Percentiles rank a stretch among this genome's conserved stretches.
Conservation (phyloP, 2,329 filamentous ascomycete genomes). For the Cladorrhinum sp. region DNA sequence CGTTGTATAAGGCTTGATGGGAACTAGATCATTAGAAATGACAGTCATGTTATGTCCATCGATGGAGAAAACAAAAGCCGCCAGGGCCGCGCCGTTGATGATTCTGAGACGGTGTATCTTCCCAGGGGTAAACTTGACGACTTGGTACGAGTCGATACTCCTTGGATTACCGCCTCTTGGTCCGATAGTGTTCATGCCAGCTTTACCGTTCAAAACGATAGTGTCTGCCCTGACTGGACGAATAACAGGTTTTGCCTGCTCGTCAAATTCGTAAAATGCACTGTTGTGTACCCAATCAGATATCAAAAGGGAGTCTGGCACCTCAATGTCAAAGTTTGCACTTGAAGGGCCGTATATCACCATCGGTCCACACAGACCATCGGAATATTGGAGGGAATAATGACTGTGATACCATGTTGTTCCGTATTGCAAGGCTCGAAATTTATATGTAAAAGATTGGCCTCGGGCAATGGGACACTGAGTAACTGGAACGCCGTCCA, state of each 20-base stretch:
- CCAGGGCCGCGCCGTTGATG: constrained; percentile 21
- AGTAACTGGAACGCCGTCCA: constrained; percentile 35
- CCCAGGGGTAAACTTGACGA: constrained; percentile 33
- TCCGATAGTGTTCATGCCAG: constrained; percentile 1
- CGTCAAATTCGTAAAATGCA: constrained; percentile 21
- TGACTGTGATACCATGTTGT: constrained; percentile 40
- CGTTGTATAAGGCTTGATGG: constrained; percentile 43
- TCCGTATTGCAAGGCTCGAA: constrained; percentile 36
- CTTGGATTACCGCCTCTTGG: background rate
- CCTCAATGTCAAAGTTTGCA: constrained; percentile 46
- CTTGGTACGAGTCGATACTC: constrained; percentile 9
- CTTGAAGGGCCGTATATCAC: constrained; percentile 45
- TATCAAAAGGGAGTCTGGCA: constrained; percentile 40
- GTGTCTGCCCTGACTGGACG: constrained; percentile 27
- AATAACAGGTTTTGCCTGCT: constrained; percentile 15
- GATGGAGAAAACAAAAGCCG: constrained; percentile 32
- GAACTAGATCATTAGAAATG: constrained; percentile 45
- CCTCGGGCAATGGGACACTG: constrained; percentile 56
- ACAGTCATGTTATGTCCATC: constrained; percentile 47
- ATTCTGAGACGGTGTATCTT: constrained; percentile 38
- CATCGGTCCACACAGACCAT: constrained; percentile 48
- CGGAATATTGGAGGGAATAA: constrained; percentile 31
- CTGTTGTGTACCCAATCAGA: constrained; percentile 46
- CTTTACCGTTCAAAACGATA: constrained; percentile 37
- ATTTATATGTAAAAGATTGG: constrained; percentile 36